phyloP scores from a whole-genome alignment of 805 yeast genomes.

The Cyberlindnera veronae region DNA sequence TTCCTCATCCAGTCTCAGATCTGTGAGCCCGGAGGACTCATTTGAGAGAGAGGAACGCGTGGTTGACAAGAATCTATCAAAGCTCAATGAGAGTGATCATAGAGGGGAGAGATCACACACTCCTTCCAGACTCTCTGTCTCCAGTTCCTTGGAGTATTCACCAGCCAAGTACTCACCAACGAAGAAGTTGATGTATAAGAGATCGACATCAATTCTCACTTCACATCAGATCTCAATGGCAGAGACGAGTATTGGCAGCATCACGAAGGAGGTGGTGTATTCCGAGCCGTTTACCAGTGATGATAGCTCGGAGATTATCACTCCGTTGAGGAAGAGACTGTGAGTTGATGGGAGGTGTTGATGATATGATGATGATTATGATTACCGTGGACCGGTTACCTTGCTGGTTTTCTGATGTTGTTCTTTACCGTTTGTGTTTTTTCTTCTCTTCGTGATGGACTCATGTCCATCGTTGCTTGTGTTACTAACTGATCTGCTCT shows the following conservation, averaged over 20 bases:
- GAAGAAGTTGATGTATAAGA: constrained; percentile 17
- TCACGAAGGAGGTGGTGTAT: constrained; percentile 25
- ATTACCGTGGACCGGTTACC: background rate
- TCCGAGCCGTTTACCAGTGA: constrained; percentile 18
- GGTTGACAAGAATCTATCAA: constrained; percentile 14
- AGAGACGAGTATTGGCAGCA: constrained; percentile 20
- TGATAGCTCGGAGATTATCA: constrained; percentile 7
- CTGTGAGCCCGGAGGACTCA: constrained; percentile 19
- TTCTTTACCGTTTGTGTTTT: background rate
- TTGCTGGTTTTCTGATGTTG: background rate
- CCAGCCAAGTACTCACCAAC: constrained; percentile 20
- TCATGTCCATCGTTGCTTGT: background rate
- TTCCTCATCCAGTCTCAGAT: constrained; percentile 8
- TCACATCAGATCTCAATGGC: constrained; percentile 2
- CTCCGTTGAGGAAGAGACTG: constrained; percentile 7
- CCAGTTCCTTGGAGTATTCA: constrained; percentile 7
- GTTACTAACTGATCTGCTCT: background rate
- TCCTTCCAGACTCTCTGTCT: constrained; percentile 4
- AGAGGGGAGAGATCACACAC: constrained; percentile 3
- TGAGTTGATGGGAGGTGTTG: background rate
- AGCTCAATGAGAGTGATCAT: constrained; percentile 4
- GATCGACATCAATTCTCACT: constrained; percentile 18
- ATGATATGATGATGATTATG: background rate
- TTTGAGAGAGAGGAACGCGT: constrained; percentile 22
- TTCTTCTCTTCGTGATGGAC: background rate